Percentiles rank a stretch among this genome's conserved stretches.
Evolutionary conservation across 2,329 filamentous ascomycete species (phyloP).

Genomic region (Talaromyces sp.): DNA sequence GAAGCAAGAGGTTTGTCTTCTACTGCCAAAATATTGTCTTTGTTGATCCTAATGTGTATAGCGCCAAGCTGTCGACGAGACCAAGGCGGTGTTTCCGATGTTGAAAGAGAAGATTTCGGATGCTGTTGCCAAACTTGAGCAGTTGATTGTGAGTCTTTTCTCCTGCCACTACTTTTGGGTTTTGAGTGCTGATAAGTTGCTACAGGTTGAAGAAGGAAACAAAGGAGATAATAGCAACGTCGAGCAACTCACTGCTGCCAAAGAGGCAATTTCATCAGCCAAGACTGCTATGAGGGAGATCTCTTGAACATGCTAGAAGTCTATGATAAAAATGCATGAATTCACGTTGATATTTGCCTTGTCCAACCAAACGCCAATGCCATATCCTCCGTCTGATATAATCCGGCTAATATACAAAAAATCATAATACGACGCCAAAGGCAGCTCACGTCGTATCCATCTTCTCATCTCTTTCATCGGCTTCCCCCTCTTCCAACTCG

Average conservation of each 20-base stretch:
- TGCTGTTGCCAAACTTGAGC: slow-evolving; percentile 71
- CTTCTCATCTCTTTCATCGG: slow-evolving; percentile 53
- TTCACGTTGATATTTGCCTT: neutral
- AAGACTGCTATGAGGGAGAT: slow-evolving; percentile 42
- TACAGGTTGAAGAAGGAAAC: slow-evolving; percentile 40
- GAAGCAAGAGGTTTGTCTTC: slow-evolving; percentile 74
- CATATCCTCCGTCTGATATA: neutral
- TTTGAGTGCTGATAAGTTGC: neutral
- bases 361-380: slow-evolving; percentile 15
- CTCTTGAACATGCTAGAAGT: slow-evolving; percentile 27
- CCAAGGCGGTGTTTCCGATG: slow-evolving; percentile 74
- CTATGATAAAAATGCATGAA: neutral
- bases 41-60: slow-evolving; percentile 36
- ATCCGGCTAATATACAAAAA: neutral
- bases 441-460: slow-evolving; percentile 63
- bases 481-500: slow-evolving; percentile 51
- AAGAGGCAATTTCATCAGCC: slow-evolving; percentile 42
- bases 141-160: slow-evolving; percentile 65
- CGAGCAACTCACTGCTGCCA: slow-evolving; percentile 42
- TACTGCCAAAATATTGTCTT: neutral
- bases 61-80: slow-evolving; percentile 82
- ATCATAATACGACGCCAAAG: neutral
- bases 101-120: slow-evolving; percentile 69
- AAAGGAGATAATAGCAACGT: slow-evolving; percentile 43
- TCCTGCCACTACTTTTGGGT: neutral